Percentiles rank a stretch among this genome's conserved stretches.
Conservation (phyloP, 2,329 filamentous ascomycete species). For the Lomentospora prolificans region DNA sequence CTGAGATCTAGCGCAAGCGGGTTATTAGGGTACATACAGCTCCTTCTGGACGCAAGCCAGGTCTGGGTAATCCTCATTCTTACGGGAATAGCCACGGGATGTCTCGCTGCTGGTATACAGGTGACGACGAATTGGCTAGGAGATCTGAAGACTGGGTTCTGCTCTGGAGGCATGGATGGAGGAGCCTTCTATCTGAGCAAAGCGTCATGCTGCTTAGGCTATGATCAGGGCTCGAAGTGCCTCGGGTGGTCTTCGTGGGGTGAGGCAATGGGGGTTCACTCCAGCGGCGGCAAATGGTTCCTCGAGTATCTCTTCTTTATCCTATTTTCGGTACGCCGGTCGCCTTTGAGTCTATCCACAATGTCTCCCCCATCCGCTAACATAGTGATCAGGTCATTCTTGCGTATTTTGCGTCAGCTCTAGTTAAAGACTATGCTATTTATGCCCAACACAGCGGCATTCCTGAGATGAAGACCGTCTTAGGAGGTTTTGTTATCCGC, state of each 20-base stretch:
- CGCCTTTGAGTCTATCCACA: too few relatives aligned
- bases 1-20: slow-evolving; percentile 61
- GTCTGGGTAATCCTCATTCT: slow-evolving; percentile 84
- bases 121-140: slow-evolving; percentile 88
- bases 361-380: slow-evolving; percentile 12
- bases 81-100: slow-evolving; percentile 74
- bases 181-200: slow-evolving; percentile 87
- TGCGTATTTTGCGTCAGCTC: slow-evolving; percentile 63
- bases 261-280: slow-evolving; percentile 56
- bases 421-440: slow-evolving; percentile 75
- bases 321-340: slow-evolving; percentile 60
- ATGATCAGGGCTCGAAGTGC: slow-evolving; percentile 74
- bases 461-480: slow-evolving; percentile 91
- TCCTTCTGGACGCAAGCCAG: slow-evolving; percentile 75
- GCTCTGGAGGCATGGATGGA: slow-evolving; percentile 62
- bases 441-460: slow-evolving; percentile 95
- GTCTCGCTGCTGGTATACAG: slow-evolving; percentile 81
- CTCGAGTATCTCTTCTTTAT: slow-evolving; percentile 84
- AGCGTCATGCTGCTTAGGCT: slow-evolving; percentile 86
- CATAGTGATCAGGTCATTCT: slow-evolving; percentile 52
- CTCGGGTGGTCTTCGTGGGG: slow-evolving; percentile 84
- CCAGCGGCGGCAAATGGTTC: slow-evolving; percentile 63
- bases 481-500: slow-evolving; percentile 88
- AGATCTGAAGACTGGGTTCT: slow-evolving; percentile 85
- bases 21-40: slow-evolving; percentile 60